A percentile compares a stretch with the other conserved stretches of the same genome.
These are phyloP conservation scores for Sphagnum tenellum DNA, from an alignment of 225 moss, liverwort and hornwort species.

Conservation along the genomic window DNA sequence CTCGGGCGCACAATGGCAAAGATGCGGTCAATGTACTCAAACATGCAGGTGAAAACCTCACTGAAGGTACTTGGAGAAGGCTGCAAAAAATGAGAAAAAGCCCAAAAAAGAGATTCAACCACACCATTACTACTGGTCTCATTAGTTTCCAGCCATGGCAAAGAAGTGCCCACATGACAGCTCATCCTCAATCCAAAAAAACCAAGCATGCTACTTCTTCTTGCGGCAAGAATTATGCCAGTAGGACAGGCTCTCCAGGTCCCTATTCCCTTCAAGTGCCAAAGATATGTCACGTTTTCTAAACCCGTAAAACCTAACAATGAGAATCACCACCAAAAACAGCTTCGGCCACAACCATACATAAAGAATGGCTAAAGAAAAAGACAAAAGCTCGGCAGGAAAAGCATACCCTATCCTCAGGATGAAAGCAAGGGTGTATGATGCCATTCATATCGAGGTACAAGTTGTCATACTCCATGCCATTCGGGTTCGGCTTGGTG, in stretches of 20 bases:
- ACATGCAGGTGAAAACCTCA: slow-evolving; percentile 87
- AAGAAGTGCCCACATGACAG: no score
- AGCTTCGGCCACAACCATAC: no score
- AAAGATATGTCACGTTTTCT: no score
- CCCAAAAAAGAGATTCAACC: no score
- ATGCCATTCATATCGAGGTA: slow-evolving; percentile 99
- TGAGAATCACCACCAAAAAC: no score
- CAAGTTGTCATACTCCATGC: slow-evolving; percentile 86
- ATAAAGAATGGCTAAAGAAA: not conserved
- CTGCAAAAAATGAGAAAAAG: slow-evolving; percentile 25
- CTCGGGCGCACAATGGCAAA: slow-evolving; percentile 94
- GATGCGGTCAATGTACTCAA: slow-evolving; percentile 89
- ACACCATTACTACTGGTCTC: no score
- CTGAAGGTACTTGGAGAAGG: slow-evolving; percentile 80
- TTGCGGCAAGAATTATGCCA: no score
- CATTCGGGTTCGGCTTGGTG: slow-evolving; percentile 87
- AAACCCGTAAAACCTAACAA: no score
- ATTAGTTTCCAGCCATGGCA: no score
- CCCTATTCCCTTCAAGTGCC: no score
- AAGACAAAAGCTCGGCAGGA: not conserved
- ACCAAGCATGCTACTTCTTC: no score
- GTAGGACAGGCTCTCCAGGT: no score
- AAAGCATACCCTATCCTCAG: slow-evolving; percentile 83
- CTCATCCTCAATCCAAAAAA: not conserved
- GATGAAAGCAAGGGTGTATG: slow-evolving; percentile 98